Evolutionary conservation across 2,329 filamentous ascomycete genomes (phyloP), one percentile per base, ranked within the genome.

Genomic region (Colletotrichum tabaci): DNA sequence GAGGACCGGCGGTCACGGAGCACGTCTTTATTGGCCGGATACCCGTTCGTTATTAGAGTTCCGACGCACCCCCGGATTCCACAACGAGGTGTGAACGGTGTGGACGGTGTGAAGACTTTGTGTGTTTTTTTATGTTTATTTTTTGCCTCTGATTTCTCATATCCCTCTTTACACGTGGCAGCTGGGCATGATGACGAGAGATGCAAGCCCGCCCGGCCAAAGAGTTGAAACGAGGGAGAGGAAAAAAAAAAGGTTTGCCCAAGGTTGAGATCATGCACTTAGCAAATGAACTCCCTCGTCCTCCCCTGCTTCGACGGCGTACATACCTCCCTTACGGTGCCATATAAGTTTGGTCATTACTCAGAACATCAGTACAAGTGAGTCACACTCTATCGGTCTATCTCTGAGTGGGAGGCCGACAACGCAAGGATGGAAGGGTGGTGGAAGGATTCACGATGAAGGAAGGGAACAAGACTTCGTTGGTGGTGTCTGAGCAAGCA

Each of bases 401-500:
- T n/a, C 3, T 44, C 18, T 46, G 38, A 38, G 16, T 18, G 30
- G n/a, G 47, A 52, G 7, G 21, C 9, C 16, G 30, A n/a, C 18
- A 9, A n/a, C 35, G 63, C 52, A 44, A 30, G 18, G 52, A 10
- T 1, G 13, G 10, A 52, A 52, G 23, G 47, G 30, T n/a, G 21
- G 13, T 47, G n/a, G 3, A 18, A 8, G 53, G 42, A 40, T 10
- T n/a, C n/a, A 50, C 35, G 46, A 42, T 30, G n/a, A n/a, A 53
- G 52, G 61, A 30, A 30, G 30, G 23, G 16, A n/a, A 46, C 2
- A 38, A 49, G n/a, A 57, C 16, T 18, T n/a, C 5, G 46, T 18
- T 35, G 15, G 40, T 21, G 9, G 23, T 40, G n/a, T 47, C n/a
- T 42, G 16, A 67, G 56, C 30, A 66, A 66, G 67, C 47, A 46